These are phyloP conservation scores for Globisporangium radiosum DNA, from an alignment of 352 stramenopile genomes.

Conservation along the genomic window DNA sequence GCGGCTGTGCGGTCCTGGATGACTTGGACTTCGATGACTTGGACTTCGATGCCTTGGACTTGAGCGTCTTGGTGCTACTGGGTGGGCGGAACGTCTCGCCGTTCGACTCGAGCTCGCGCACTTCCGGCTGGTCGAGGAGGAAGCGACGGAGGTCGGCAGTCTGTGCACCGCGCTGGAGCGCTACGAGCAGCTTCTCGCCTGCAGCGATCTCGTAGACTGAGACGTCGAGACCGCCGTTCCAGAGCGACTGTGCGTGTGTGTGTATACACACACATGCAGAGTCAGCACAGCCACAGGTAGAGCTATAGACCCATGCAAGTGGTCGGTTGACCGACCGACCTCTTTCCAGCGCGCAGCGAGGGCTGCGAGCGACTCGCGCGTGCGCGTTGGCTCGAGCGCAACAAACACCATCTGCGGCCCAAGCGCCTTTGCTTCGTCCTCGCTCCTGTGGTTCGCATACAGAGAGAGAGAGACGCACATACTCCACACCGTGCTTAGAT, in stretches of 20 bases:
- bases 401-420: conserved; percentile 81
- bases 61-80: conserved; percentile 12
- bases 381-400: conserved; percentile 22
- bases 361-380: conserved; percentile 25
- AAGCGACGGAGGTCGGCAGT: conserved; percentile 40
- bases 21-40: conserved; percentile 4
- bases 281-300: no score
- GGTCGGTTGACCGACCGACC: conserved; percentile 13
- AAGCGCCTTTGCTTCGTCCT: conserved; percentile 36
- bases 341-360: conserved; percentile 73
- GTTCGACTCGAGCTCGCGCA: conserved; percentile 66
- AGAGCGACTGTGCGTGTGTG: conserved; percentile 42
- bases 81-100: conserved; percentile 23
- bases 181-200: conserved; percentile 47
- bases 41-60: conserved; percentile 8
- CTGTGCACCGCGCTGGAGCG: conserved; percentile 56
- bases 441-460: conserved; percentile 15
- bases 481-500: no score
- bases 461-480: no score
- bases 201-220: conserved; percentile 65
- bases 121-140: conserved; percentile 39
- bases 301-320: no score
- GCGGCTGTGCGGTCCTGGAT: neutral
- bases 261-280: no score
- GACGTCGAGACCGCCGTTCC: conserved; percentile 60